phyloP scores from a whole-genome alignment of 345 rosid species.

The Dovyalis caffra region DNA sequence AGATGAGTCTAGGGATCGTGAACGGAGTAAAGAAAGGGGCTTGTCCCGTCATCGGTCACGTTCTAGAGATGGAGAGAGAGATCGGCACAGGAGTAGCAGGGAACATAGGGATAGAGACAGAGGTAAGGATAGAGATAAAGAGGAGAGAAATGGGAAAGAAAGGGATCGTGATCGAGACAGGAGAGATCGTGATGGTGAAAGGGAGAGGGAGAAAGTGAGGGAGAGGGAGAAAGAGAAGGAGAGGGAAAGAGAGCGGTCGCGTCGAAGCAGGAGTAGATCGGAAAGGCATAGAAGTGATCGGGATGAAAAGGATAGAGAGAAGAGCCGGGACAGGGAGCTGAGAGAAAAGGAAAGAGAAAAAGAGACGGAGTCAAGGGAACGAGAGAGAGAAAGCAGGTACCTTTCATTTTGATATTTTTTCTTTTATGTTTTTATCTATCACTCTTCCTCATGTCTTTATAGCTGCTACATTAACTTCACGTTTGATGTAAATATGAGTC shows the following conservation, averaged over 20 bases:
- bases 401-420: background rate
- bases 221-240: conserved; percentile 45
- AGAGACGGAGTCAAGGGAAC: conserved; percentile 60
- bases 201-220: conserved; percentile 42
- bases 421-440: background rate
- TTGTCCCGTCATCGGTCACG: conserved; percentile 49
- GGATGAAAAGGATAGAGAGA: conserved; percentile 48
- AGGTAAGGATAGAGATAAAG: conserved; percentile 50
- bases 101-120: conserved; percentile 56
- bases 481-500: background rate
- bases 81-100: conserved; percentile 53
- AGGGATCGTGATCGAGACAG: conserved; percentile 30
- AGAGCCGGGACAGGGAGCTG: conserved; percentile 53
- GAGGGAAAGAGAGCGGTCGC: conserved; percentile 45
- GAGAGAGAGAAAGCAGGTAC: conserved; percentile 81
- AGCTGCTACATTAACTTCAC: background rate
- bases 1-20: conserved; percentile 51
- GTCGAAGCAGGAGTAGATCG: conserved; percentile 55
- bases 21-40: conserved; percentile 39
- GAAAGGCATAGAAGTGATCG: conserved; percentile 49
- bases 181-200: conserved; percentile 11
- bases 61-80: conserved; percentile 80
- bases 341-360: conserved; percentile 51
- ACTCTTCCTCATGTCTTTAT: background rate
- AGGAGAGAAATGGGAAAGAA: conserved; percentile 43